phyloP scores from a whole-genome alignment of 192 early-diverging fungal species.

The Backusella westeae region DNA sequence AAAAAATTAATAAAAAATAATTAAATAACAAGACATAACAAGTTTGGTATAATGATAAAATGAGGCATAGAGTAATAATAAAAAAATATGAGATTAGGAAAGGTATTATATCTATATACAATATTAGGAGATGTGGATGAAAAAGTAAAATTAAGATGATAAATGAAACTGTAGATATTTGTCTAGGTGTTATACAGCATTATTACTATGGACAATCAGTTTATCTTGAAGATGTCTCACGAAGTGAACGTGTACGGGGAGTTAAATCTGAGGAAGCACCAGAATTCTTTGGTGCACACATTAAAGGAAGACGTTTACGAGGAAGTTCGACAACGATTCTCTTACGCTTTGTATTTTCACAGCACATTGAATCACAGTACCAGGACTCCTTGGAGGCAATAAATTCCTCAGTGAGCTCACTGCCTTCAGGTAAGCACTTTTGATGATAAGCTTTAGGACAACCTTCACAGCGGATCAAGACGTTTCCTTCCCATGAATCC shows the following conservation, averaged over 20 bases:
- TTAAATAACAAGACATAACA: neutral
- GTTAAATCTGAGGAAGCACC: slow-evolving; percentile 1
- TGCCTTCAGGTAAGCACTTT: slow-evolving; percentile 39
- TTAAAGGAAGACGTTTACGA: slow-evolving; percentile 59
- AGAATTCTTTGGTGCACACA: slow-evolving; percentile 48
- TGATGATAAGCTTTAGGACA: slow-evolving; percentile 85
- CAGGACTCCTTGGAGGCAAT: slow-evolving; percentile 46
- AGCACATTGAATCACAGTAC: slow-evolving; percentile 62
- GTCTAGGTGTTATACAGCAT: neutral
- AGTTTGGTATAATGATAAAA: neutral
- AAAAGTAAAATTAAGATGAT: neutral
- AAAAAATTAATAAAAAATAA: neutral
- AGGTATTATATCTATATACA: neutral
- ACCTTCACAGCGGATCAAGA: slow-evolving; percentile 80
- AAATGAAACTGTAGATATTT: neutral
- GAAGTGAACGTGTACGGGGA: slow-evolving; percentile 11
- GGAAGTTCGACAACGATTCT: slow-evolving; percentile 60
- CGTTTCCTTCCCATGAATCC: slow-evolving; percentile 58
- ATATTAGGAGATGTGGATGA: neutral
- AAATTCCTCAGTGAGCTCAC: slow-evolving; percentile 33
- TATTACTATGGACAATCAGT: neutral
- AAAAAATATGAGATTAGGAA: neutral
- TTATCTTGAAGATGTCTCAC: slow-evolving; percentile 3
- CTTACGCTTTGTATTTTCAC: slow-evolving; percentile 50
- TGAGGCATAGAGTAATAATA: neutral